Conservation (phyloP, 768 basidiomycete species). For the Coprinellus aureogranulatus region DNA sequence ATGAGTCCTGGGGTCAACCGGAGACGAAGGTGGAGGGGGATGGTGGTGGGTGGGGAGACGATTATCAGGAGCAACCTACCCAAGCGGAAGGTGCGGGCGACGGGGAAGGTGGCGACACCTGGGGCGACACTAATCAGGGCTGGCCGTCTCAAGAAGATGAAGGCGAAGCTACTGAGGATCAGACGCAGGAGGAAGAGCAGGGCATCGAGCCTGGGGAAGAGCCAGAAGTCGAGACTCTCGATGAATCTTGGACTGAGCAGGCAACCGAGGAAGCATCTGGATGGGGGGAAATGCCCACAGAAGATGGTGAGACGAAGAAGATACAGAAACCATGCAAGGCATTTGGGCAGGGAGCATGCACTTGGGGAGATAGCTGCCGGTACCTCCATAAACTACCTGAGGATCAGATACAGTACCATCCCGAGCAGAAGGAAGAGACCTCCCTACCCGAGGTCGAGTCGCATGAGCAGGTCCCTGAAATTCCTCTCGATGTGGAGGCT, state of each 20-base stretch:
- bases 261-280: slow-evolving; percentile 10
- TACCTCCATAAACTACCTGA: slow-evolving; percentile 27
- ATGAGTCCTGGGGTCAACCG: neutral
- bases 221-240: no score
- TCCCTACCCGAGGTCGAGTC: neutral
- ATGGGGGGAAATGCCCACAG: slow-evolving; percentile 11
- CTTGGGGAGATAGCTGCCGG: slow-evolving; percentile 24
- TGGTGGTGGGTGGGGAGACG: neutral
- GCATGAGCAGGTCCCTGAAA: no score
- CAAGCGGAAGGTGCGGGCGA: no score
- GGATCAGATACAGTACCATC: slow-evolving; percentile 2
- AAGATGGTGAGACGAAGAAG: slow-evolving; percentile 3
- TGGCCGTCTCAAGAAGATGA: no score
- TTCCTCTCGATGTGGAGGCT: neutral
- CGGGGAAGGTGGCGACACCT: no score
- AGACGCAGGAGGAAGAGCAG: no score
- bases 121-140: no score
- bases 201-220: no score
- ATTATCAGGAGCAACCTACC: neutral
- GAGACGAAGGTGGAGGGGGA: neutral
- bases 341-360: slow-evolving; percentile 36
- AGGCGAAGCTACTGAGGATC: no score
- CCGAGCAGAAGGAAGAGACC: slow-evolving; percentile 1
- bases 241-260: slow-evolving; percentile 7
- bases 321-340: slow-evolving; percentile 28